Percentiles rank a stretch among this genome's conserved stretches.
These are phyloP conservation scores for Lepiota venenata DNA, from an alignment of 768 basidiomycete genomes.

Conservation along the genomic window DNA sequence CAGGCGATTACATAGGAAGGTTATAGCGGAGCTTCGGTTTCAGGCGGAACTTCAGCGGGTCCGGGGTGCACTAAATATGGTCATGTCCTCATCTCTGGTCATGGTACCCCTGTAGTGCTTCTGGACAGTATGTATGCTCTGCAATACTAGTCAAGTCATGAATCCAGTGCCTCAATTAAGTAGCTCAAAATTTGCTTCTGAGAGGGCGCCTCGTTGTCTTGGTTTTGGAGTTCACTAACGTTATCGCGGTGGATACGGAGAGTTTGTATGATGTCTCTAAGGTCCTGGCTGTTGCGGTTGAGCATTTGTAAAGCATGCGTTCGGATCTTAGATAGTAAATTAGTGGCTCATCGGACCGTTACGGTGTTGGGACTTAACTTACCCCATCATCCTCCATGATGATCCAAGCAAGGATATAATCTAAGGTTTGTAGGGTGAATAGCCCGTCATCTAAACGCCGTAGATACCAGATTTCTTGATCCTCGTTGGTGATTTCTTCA, in stretches of 20 bases:
- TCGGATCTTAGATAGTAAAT: constrained; percentile 55
- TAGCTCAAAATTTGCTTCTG: constrained; percentile 68
- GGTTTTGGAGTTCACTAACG: constrained; percentile 46
- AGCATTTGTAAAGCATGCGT: constrained; percentile 76
- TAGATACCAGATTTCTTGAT: constrained; percentile 82
- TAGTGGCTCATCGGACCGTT: background rate
- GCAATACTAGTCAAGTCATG: constrained; percentile 1
- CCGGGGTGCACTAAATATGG: constrained; percentile 89
- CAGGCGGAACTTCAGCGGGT: constrained; percentile 82
- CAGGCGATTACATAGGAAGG: constrained; percentile 75
- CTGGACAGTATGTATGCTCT: background rate
- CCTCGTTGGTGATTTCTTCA: constrained; percentile 54
- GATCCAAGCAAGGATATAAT: constrained; percentile 94
- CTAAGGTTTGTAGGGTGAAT: constrained; percentile 85
- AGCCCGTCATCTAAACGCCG: constrained; percentile 83
- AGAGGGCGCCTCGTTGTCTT: constrained; percentile 38
- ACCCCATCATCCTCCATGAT: constrained; percentile 99
- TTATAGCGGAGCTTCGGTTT: constrained; percentile 83
- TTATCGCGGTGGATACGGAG: constrained; percentile 72
- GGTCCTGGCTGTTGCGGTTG: constrained; percentile 62
- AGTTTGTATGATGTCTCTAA: constrained; percentile 69
- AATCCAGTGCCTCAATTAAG: constrained; percentile 59
- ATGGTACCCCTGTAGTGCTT: constrained; percentile 9
- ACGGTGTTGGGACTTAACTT: constrained; percentile 25
- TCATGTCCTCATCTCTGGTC: constrained; percentile 55